These are phyloP conservation scores for Houttuynia cordata DNA, from an alignment of 164 flowering plant species.

Conservation along the genomic window DNA sequence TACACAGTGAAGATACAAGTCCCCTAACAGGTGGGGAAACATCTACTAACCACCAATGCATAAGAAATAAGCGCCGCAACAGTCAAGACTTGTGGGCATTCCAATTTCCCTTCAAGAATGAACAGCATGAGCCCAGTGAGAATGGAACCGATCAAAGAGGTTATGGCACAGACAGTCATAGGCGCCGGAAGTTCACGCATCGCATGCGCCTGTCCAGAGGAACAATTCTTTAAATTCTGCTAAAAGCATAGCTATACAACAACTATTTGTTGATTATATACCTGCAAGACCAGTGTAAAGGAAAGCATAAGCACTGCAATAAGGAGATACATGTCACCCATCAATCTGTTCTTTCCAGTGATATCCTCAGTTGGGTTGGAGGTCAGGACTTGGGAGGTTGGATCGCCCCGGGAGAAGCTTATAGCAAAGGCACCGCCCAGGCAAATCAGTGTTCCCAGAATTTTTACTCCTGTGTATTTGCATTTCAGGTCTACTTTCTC, in stretches of 20 bases:
- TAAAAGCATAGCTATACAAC: background rate
- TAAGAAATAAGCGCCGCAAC: slow-evolving; percentile 17
- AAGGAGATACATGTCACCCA: slow-evolving; percentile 56
- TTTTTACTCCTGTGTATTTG: slow-evolving; percentile 53
- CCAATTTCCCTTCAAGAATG: slow-evolving; percentile 26
- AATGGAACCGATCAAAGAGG: slow-evolving; percentile 48
- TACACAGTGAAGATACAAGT: background rate
- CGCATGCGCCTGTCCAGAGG: slow-evolving; percentile 40
- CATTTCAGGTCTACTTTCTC: slow-evolving; percentile 54
- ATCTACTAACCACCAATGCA: slow-evolving; percentile 36
- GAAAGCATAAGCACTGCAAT: slow-evolving; percentile 49
- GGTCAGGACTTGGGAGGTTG: background rate
- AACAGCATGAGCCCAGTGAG: slow-evolving; percentile 26
- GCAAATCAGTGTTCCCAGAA: slow-evolving; percentile 64
- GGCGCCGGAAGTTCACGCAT: slow-evolving; percentile 80
- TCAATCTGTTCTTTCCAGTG: slow-evolving; percentile 30
- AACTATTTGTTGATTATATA: slow-evolving; percentile 7
- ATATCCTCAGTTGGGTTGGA: slow-evolving; percentile 1
- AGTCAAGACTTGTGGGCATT: slow-evolving; percentile 14
- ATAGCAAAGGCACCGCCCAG: slow-evolving; percentile 59
- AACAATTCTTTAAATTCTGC: background rate
- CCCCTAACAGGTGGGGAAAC: background rate
- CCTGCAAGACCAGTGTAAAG: slow-evolving; percentile 57
- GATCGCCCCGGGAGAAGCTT: slow-evolving; percentile 45
- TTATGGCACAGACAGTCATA: slow-evolving; percentile 44